Percentiles rank a stretch among this genome's conserved stretches.
These are phyloP conservation scores for Lentinula boryana DNA, from an alignment of 768 basidiomycete genomes.

Conservation along the genomic window DNA sequence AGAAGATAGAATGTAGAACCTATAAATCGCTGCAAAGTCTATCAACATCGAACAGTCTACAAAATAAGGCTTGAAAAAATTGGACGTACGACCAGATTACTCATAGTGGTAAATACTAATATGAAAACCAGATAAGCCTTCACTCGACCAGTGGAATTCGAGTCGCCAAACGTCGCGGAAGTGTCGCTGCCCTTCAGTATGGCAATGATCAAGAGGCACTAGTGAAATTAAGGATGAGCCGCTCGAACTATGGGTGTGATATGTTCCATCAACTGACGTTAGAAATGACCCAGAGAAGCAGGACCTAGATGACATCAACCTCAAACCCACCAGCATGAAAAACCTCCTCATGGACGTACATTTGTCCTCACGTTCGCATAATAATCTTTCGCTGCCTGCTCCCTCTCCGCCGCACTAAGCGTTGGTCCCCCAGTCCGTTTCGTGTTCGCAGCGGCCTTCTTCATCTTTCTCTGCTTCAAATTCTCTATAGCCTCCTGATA, in stretches of 20 bases:
- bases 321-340: no score
- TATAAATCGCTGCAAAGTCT: slow-evolving; percentile 39
- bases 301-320: slow-evolving; percentile 30
- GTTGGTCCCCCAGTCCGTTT: slow-evolving; percentile 12
- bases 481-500: slow-evolving; percentile 83
- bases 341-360: slow-evolving; percentile 24
- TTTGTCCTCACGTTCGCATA: slow-evolving; percentile 87
- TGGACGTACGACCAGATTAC: slow-evolving; percentile 50
- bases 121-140: slow-evolving; percentile 79
- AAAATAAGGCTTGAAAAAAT: not conserved
- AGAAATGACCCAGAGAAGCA: slow-evolving; percentile 79
- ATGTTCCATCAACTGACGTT: slow-evolving; percentile 46
- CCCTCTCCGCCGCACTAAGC: slow-evolving; percentile 55
- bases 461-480: slow-evolving; percentile 39
- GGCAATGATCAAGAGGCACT: slow-evolving; percentile 65
- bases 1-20: slow-evolving; percentile 54
- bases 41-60: not conserved
- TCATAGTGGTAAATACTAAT: slow-evolving; percentile 74
- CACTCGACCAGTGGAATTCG: slow-evolving; percentile 44
- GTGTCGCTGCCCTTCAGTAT: slow-evolving; percentile 59
- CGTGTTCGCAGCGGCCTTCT: slow-evolving; percentile 29
- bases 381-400: slow-evolving; percentile 76
- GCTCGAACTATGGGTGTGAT: not conserved
- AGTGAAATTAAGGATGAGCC: not conserved
- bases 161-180: slow-evolving; percentile 52